Evolutionary conservation across 768 basidiomycete genomes (phyloP).

Genomic region (Termitomyces sp.): DNA sequence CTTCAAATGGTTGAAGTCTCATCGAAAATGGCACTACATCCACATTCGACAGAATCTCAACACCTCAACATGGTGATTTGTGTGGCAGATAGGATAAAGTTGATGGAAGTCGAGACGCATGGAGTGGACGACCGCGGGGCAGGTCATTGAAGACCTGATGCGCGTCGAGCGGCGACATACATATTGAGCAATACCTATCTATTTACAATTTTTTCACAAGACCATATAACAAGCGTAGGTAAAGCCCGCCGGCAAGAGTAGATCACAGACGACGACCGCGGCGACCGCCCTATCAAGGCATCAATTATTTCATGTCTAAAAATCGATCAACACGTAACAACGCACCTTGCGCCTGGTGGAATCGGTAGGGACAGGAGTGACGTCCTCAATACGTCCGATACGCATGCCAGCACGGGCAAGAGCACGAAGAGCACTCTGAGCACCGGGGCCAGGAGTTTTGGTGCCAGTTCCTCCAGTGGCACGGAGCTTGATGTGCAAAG

Average conservation of each 20-base stretch:
- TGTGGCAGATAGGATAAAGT: neutral
- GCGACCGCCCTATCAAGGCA: slow-evolving; percentile 78
- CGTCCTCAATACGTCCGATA: slow-evolving; percentile 98
- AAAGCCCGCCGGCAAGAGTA: slow-evolving; percentile 9
- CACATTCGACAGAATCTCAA: neutral
- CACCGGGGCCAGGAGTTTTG: slow-evolving; percentile 98
- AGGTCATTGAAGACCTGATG: slow-evolving; percentile 63
- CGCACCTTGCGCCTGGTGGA: slow-evolving; percentile 93
- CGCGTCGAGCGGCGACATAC: slow-evolving; percentile 86
- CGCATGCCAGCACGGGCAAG: slow-evolving; percentile 98
- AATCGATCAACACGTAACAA: slow-evolving; percentile 1
- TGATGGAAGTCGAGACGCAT: slow-evolving; percentile 16
- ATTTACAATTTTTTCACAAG: slow-evolving; percentile 17
- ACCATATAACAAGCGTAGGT: slow-evolving; percentile 8
- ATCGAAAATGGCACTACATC: neutral
- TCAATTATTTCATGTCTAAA: neutral
- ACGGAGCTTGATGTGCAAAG: slow-evolving; percentile 98
- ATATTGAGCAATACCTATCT: slow-evolving; percentile 32
- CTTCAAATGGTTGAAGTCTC: too few species aligned
- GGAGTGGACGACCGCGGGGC: slow-evolving; percentile 74
- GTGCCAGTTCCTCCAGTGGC: slow-evolving; percentile 98
- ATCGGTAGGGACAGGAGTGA: slow-evolving; percentile 96
- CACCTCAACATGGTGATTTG: neutral
- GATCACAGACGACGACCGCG: slow-evolving; percentile 92
- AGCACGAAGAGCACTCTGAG: slow-evolving; percentile 96